Evolutionary conservation across 495 filamentous ascomycete genomes (phyloP).

Genomic region (Trichodelitschia bisporula): DNA sequence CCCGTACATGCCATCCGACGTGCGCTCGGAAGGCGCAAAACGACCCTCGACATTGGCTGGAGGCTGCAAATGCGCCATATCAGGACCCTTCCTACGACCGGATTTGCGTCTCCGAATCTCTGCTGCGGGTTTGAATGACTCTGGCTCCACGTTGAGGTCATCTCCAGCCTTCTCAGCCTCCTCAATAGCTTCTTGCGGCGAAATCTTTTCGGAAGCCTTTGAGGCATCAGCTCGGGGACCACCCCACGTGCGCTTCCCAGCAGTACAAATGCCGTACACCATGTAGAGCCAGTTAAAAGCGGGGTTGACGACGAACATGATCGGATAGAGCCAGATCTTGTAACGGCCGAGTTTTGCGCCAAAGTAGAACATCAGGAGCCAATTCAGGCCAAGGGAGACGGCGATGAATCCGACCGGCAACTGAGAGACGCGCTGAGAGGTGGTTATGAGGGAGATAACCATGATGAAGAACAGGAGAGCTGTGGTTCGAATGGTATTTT

Average conservation of each 20-base stretch:
- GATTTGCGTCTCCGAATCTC: slow-evolving; percentile 13
- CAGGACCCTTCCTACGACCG: slow-evolving; percentile 5
- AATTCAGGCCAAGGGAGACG: slow-evolving; percentile 87
- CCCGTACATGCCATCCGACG: slow-evolving; percentile 35
- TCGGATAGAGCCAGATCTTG: slow-evolving; percentile 81
- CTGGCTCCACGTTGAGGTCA: slow-evolving; percentile 76
- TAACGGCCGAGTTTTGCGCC: slow-evolving; percentile 63
- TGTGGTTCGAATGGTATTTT: slow-evolving; percentile 92
- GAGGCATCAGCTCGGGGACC: slow-evolving; percentile 85
- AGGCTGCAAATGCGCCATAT: slow-evolving; percentile 36
- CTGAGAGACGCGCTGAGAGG: slow-evolving; percentile 47
- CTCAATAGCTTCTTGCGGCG: slow-evolving; percentile 63
- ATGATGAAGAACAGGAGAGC: slow-evolving; percentile 91
- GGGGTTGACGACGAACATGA: slow-evolving; percentile 91
- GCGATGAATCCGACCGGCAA: slow-evolving; percentile 87
- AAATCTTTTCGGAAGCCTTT: slow-evolving; percentile 51
- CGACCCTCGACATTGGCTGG: slow-evolving; percentile 47
- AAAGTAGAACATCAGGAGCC: slow-evolving; percentile 92
- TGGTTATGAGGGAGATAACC: slow-evolving; percentile 69
- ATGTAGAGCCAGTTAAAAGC: slow-evolving; percentile 99
- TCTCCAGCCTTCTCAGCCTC: slow-evolving; percentile 57
- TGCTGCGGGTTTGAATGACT: slow-evolving; percentile 56
- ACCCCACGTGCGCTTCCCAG: slow-evolving; percentile 90
- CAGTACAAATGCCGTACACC: slow-evolving; percentile 72
- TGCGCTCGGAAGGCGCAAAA: slow-evolving; percentile 34